These are phyloP conservation scores for Nicotiana noctiflora DNA, from an alignment of 257 asterid genomes.

Conservation along the genomic window DNA sequence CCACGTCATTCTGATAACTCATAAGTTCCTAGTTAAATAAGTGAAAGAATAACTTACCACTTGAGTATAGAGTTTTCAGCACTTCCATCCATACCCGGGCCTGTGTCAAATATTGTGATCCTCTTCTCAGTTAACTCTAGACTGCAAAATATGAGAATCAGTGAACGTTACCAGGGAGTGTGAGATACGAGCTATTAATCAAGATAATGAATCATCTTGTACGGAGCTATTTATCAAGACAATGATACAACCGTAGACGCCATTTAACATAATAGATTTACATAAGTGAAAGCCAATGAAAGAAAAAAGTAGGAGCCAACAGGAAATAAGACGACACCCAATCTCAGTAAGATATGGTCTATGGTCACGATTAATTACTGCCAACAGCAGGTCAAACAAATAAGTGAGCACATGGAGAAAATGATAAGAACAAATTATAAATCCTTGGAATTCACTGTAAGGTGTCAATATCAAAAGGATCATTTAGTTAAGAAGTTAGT, in stretches of 20 bases:
- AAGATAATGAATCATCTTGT: too few relatives aligned
- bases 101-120: conserved; percentile 56
- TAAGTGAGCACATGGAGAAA: too few relatives aligned
- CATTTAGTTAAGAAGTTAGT: too few relatives aligned
- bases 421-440: too few relatives aligned
- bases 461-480: too few relatives aligned
- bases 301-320: background rate
- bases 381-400: background rate
- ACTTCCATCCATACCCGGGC: conserved; percentile 81
- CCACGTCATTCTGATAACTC: background rate
- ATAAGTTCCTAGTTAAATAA: background rate
- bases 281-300: background rate
- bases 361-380: background rate
- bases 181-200: background rate
- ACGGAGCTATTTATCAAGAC: background rate
- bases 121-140: too few relatives aligned
- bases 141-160: conserved; percentile 32
- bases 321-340: background rate
- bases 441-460: too few relatives aligned
- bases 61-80: conserved; percentile 47
- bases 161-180: conserved; percentile 5
- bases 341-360: background rate
- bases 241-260: background rate
- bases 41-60: conserved; percentile 37
- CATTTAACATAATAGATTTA: background rate